These are phyloP conservation scores for Polyporus arcularius DNA, from an alignment of 768 basidiomycete species.

Conservation along the genomic window DNA sequence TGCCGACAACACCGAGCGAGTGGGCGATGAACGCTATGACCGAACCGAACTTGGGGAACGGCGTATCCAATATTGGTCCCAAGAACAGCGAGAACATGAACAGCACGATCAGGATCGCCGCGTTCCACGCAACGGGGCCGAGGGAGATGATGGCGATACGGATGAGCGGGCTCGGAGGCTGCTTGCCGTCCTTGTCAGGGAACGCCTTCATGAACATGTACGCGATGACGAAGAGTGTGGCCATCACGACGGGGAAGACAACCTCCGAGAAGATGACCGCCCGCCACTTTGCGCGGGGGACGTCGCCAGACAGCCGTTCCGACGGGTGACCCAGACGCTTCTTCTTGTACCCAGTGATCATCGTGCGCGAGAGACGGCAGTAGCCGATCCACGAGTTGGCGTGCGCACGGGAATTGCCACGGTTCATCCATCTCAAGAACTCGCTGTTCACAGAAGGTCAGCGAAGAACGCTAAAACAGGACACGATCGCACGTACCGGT, in stretches of 20 bases:
- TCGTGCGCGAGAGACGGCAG: slow-evolving; percentile 94
- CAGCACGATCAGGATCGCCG: slow-evolving; percentile 78
- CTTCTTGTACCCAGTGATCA: slow-evolving; percentile 99
- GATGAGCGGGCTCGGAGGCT: slow-evolving; percentile 81
- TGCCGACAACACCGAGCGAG: slow-evolving; percentile 75
- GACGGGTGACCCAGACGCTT: slow-evolving; percentile 96
- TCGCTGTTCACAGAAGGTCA: slow-evolving; percentile 55
- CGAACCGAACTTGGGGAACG: slow-evolving; percentile 88
- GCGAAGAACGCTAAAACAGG: not conserved
- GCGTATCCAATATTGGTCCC: slow-evolving; percentile 84
- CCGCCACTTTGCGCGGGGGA: slow-evolving; percentile 91
- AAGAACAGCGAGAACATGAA: slow-evolving; percentile 92
- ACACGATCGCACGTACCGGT: slow-evolving; percentile 54
- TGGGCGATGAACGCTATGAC: slow-evolving; percentile 92
- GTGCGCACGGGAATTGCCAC: slow-evolving; percentile 96
- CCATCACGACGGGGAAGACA: slow-evolving; percentile 83
- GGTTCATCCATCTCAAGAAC: slow-evolving; percentile 98
- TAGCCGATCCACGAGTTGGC: slow-evolving; percentile 99
- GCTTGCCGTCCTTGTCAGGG: slow-evolving; percentile 59
- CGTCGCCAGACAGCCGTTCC: slow-evolving; percentile 94
- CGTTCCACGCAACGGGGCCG: slow-evolving; percentile 96
- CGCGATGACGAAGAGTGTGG: slow-evolving; percentile 80
- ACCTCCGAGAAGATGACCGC: slow-evolving; percentile 88
- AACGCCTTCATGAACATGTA: slow-evolving; percentile 95
- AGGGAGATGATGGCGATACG: slow-evolving; percentile 92